phyloP scores from a whole-genome alignment of 345 rosid genomes.

The Rhizophora apiculata region DNA sequence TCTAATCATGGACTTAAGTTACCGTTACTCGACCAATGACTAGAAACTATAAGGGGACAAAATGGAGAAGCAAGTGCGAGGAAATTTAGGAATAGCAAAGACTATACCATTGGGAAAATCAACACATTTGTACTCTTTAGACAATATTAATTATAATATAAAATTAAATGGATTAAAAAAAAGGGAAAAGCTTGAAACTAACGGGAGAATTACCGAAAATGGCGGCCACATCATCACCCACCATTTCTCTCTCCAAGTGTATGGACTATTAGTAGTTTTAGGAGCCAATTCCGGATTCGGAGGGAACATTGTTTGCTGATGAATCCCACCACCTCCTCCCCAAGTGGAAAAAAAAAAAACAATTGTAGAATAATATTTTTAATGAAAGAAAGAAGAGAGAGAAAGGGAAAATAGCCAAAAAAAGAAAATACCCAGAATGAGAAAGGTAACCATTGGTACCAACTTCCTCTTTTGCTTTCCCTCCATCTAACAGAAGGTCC shows the following conservation, averaged over 20 bases:
- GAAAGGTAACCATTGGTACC: conserved; percentile 17
- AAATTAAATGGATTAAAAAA: too few species aligned
- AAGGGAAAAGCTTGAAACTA: too few species aligned
- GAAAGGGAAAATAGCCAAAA: too few species aligned
- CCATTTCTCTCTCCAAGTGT: conserved; percentile 45
- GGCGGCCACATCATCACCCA: conserved; percentile 22
- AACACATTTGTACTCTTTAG: too few species aligned
- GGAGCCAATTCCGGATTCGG: conserved; percentile 57
- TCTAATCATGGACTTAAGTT: too few species aligned
- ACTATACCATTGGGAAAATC: too few species aligned
- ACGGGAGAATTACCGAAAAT: conserved; percentile 31
- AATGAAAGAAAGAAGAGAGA: background rate
- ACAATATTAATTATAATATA: too few species aligned
- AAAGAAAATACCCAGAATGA: conserved; percentile 11
- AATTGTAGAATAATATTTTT: background rate
- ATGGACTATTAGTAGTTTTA: conserved; percentile 55
- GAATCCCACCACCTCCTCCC: too few species aligned
- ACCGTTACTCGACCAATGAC: too few species aligned
- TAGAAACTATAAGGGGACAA: too few species aligned
- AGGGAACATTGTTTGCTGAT: conserved; percentile 18
- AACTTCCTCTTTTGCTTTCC: conserved; percentile 16
- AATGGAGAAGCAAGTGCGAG: too few species aligned
- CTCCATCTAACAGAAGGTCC: conserved; percentile 14
- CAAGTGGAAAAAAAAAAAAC: conserved; percentile 4
- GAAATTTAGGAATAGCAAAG: too few species aligned